phyloP scores from a whole-genome alignment of 1,139 yeast genomes.

The Meyerozyma elateridarum region DNA sequence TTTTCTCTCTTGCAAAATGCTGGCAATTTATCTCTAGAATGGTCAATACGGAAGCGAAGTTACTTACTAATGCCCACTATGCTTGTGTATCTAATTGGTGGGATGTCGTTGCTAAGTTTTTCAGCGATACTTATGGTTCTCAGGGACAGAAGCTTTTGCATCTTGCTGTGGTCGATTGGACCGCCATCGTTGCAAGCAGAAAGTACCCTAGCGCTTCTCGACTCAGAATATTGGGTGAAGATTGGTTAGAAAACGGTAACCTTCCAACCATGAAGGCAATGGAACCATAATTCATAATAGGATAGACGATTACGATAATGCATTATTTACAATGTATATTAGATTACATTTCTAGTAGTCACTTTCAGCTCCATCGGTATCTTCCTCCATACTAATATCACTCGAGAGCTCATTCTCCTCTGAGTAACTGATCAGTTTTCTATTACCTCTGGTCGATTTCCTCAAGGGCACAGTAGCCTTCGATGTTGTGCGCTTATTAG shows the following conservation, averaged over 20 bases:
- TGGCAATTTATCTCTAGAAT: conserved; percentile 76
- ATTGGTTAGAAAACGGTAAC: conserved; percentile 49
- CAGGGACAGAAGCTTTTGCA: conserved; percentile 66
- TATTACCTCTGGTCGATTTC: too few species aligned
- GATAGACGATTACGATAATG: too few species aligned
- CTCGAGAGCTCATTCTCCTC: too few species aligned
- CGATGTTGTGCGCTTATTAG: too few species aligned
- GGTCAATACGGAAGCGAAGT: conserved; percentile 48
- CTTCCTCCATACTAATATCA: too few species aligned
- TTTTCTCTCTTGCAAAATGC: conserved; percentile 39
- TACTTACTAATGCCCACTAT: conserved; percentile 66
- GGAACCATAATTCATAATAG: too few species aligned
- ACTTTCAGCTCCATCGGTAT: too few species aligned
- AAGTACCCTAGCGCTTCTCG: conserved; percentile 76
- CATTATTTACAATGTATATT: too few species aligned
- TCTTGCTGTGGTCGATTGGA: conserved; percentile 43
- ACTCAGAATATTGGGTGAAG: conserved; percentile 70
- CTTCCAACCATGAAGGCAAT: conserved; percentile 48
- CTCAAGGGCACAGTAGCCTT: too few species aligned
- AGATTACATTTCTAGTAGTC: too few species aligned
- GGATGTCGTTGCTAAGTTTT: conserved; percentile 71
- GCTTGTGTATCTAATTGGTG: conserved; percentile 81
- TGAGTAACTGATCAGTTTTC: too few species aligned
- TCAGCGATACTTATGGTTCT: conserved; percentile 53
- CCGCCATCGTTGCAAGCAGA: conserved; percentile 41